These are phyloP conservation scores for Psilocybe mexicana DNA, from an alignment of 1,284 basidiomycete species.

Conservation along the genomic window DNA sequence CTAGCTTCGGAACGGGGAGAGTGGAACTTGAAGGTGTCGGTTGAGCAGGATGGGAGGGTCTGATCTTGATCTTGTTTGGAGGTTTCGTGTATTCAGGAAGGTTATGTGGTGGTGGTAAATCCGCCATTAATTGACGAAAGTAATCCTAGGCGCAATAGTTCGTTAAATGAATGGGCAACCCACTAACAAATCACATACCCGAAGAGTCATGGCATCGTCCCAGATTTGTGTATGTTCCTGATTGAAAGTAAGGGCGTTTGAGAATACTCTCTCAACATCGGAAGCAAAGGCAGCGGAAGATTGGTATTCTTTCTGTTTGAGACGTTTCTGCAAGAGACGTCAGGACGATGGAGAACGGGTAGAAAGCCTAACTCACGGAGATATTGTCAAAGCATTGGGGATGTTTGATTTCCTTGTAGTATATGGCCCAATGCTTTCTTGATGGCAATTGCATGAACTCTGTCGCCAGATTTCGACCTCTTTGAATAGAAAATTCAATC, in stretches of 20 bases:
- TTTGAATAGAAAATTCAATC: slow-evolving; percentile 27
- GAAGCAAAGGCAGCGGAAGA: slow-evolving; percentile 72
- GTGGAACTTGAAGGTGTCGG: slow-evolving; percentile 20
- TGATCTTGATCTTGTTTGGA: slow-evolving; percentile 67
- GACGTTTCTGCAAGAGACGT: slow-evolving; percentile 54
- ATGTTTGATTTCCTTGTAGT: slow-evolving; percentile 83
- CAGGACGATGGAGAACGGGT: slow-evolving; percentile 11
- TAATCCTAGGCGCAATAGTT: slow-evolving; percentile 47
- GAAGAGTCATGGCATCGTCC: slow-evolving; percentile 67
- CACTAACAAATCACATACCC: slow-evolving; percentile 39
- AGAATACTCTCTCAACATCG: slow-evolving; percentile 88
- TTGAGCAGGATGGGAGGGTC: slow-evolving; percentile 43
- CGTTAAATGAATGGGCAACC: slow-evolving; percentile 14
- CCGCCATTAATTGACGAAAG: slow-evolving; percentile 73
- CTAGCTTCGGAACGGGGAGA: slow-evolving; percentile 19
- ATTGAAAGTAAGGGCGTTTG: slow-evolving; percentile 86
- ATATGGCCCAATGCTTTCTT: slow-evolving; percentile 77
- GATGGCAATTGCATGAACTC: slow-evolving; percentile 87
- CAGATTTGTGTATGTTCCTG: slow-evolving; percentile 75
- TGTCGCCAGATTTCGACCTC: slow-evolving; percentile 68
- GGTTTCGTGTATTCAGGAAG: slow-evolving; percentile 62
- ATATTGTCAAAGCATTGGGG: slow-evolving; percentile 84
- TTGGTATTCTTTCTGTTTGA: slow-evolving; percentile 75
- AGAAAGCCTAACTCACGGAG: slow-evolving; percentile 53
- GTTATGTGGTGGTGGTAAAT: slow-evolving; percentile 64